Evolutionary conservation across 352 stramenopile species (phyloP).

Genomic region (Blastocystis sp.): DNA sequence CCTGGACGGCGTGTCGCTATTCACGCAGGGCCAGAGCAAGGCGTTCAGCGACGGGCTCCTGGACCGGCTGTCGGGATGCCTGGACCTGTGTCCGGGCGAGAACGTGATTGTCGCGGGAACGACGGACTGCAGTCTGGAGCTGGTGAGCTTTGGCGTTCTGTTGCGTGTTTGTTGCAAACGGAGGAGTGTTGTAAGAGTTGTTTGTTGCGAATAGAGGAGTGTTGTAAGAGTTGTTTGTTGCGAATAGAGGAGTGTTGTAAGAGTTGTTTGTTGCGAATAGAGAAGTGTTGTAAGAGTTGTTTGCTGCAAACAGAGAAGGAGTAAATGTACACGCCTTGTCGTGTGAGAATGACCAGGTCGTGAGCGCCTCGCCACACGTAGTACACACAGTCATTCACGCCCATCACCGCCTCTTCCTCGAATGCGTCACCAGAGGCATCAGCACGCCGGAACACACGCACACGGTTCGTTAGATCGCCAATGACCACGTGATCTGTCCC

Average conservation of each 20-base stretch:
- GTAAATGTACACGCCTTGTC: constrained; percentile 46
- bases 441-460: constrained; percentile 11
- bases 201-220: too few species aligned
- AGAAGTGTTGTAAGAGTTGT: too few species aligned
- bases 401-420: background rate
- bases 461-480: constrained; percentile 29
- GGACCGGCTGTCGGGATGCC: constrained; percentile 35
- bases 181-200: too few species aligned
- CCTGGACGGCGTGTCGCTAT: constrained; percentile 26
- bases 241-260: background rate
- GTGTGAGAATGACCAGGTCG: constrained; percentile 11
- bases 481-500: background rate
- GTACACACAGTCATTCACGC: constrained; percentile 49
- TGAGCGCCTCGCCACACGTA: background rate
- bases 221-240: constrained; percentile 3
- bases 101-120: constrained; percentile 21
- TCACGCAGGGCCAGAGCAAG: background rate
- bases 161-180: constrained; percentile 24
- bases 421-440: background rate
- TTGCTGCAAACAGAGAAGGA: too few species aligned
- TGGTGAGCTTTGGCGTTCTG: constrained; percentile 46
- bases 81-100: constrained; percentile 5
- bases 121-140: constrained; percentile 23
- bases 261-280: too few species aligned
- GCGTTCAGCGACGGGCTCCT: constrained; percentile 3